phyloP scores from a whole-genome alignment of 805 yeast genomes.

The Candida odintsovae region DNA sequence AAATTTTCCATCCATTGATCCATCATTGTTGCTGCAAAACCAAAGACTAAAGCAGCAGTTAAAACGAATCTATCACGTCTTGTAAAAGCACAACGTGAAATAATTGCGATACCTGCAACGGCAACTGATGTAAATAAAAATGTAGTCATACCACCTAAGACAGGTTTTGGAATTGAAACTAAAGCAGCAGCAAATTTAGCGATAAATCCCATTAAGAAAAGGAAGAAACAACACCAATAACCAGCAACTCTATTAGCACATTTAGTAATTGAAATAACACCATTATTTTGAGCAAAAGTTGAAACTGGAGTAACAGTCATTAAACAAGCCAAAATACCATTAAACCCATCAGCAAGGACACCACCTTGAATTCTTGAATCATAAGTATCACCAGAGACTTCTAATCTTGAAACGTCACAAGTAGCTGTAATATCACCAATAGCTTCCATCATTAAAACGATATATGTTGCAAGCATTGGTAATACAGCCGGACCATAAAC shows the following conservation, averaged over 20 bases:
- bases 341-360: slow-evolving; percentile 80
- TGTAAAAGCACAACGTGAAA: slow-evolving; percentile 46
- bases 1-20: slow-evolving; percentile 58
- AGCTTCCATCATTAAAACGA: slow-evolving; percentile 85
- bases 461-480: slow-evolving; percentile 78
- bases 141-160: slow-evolving; percentile 87
- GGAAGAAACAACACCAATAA: slow-evolving; percentile 73
- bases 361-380: slow-evolving; percentile 93
- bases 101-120: slow-evolving; percentile 67
- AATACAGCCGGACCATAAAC: slow-evolving; percentile 83
- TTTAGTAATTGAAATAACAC: slow-evolving; percentile 87
- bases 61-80: slow-evolving; percentile 70
- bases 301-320: slow-evolving; percentile 87
- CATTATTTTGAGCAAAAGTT: slow-evolving; percentile 92
- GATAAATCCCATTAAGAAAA: slow-evolving; percentile 81
- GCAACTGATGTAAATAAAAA: slow-evolving; percentile 72
- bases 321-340: slow-evolving; percentile 70
- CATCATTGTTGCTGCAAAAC: slow-evolving; percentile 64
- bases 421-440: slow-evolving; percentile 95
- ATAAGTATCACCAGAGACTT: slow-evolving; percentile 74
- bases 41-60: slow-evolving; percentile 57
- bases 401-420: slow-evolving; percentile 81
- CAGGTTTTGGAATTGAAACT: slow-evolving; percentile 72
- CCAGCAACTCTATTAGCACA: slow-evolving; percentile 85
- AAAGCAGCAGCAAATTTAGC: slow-evolving; percentile 87